Base-by-base conservation (phyloP, 768 basidiomycete genomes). In the Leccinum disarticulatum region DNA sequence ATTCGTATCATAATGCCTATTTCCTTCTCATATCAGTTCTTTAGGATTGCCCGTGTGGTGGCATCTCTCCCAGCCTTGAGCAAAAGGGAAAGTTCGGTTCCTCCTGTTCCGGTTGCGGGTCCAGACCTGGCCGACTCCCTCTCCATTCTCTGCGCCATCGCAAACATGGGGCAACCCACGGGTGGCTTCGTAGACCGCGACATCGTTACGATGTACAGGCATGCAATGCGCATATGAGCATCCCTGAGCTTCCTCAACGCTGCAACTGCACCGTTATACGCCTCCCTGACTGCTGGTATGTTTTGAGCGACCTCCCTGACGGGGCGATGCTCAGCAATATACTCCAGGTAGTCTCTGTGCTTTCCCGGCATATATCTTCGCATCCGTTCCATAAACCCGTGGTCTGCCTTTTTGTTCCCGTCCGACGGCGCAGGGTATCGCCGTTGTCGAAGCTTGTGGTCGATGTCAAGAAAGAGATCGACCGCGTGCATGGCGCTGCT, bases 321-420 rank as follows among this genome's bases (percentile, higher is more conserved):
- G 22, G 86, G 79, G n/a, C 77, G 86, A 55, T 81, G 78, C 13
- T 78, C 74, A 2, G 83, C 77, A 38, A 98, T 81, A 66, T 86
- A 83, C 25, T 76, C 73, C 56, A 98, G 83, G 77, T 94, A 98
- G 50, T 88, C 85, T 47, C 91, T 87, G 76, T 98, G 96, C 56
- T 83, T 84, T 14, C 90, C 89, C 0, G 96, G 95, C 96, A 98
- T 98, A 76, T 98, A 98, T 22, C 84, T 83, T 58, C 91, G 78
- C 95, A 97, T 97, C 52, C 93, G 83, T 59, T 90, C 87, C 88
- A 98, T 94, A 77, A 98, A 98, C 0, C 87, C 84, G 38, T 76
- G 80, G 73, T 84, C 91, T 43, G 81, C 88, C 66, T 73, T 82
- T 75, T 83, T 86, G 71, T 91, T 85, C 58, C 78, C 73, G 51